Evolutionary conservation across 257 asterid species (phyloP).

Genomic region (Solanum sejunctum): DNA sequence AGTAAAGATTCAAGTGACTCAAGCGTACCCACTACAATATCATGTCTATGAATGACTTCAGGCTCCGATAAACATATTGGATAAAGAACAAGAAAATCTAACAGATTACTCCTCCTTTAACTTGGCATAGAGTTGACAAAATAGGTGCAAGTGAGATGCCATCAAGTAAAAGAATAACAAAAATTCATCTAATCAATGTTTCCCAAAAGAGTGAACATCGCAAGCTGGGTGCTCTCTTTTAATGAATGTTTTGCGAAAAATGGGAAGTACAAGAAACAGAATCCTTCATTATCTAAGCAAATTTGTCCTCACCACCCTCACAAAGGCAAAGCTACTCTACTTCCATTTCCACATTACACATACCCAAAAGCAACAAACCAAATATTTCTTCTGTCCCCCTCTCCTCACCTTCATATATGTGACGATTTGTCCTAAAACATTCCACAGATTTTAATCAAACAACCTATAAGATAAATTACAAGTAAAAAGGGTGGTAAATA

Average conservation of each 20-base stretch:
- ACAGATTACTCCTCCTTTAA: background rate
- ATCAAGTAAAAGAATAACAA: background rate
- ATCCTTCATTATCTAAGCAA: background rate
- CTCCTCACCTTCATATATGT: background rate
- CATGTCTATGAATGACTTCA: background rate
- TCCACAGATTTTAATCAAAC: background rate
- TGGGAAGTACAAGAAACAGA: background rate
- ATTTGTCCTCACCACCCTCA: background rate
- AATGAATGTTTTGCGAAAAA: background rate
- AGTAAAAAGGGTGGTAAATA: background rate
- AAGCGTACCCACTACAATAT: background rate
- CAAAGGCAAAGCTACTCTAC: background rate
- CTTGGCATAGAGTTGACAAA: background rate
- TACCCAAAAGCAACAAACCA: background rate
- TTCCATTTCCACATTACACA: background rate
- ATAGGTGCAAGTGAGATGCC: background rate
- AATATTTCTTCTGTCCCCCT: background rate
- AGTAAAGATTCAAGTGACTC: background rate
- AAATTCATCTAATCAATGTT: background rate
- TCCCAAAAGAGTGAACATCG: background rate
- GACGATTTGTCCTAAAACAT: background rate
- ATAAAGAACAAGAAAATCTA: background rate
- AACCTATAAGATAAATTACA: background rate
- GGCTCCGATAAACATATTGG: background rate
- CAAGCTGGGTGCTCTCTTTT: background rate